Conservation (phyloP, 352 stramenopile genomes). For the Lagenidium giganteum region DNA sequence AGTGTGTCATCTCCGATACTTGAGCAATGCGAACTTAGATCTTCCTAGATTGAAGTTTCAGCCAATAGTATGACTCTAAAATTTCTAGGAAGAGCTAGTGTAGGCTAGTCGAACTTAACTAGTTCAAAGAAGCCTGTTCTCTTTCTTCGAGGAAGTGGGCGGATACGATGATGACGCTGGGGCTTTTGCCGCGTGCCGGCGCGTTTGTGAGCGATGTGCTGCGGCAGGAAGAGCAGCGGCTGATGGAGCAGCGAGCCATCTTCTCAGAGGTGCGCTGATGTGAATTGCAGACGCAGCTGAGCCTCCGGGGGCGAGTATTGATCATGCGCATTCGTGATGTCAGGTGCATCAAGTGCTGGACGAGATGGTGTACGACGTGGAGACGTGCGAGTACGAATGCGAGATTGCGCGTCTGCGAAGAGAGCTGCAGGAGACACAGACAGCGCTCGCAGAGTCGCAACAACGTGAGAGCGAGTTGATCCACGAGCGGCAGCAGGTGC, state of each 20-base stretch:
- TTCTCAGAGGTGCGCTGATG: slow-evolving; percentile 31
- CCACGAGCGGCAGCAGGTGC: slow-evolving; percentile 54
- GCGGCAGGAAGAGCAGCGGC: slow-evolving; percentile 34
- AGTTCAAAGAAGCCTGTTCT: too few species aligned
- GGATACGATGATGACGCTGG: slow-evolving; percentile 2
- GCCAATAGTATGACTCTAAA: neutral
- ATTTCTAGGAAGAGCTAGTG: slow-evolving; percentile 12
- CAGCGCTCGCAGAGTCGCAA: slow-evolving; percentile 35
- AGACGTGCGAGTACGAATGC: slow-evolving; percentile 54
- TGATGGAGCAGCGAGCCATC: slow-evolving; percentile 32
- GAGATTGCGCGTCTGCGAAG: slow-evolving; percentile 29
- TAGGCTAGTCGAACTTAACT: too few species aligned
- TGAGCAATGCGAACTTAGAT: slow-evolving; percentile 4
- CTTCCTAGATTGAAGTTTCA: slow-evolving; percentile 8
- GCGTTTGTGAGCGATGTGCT: slow-evolving; percentile 28
- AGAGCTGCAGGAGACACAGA: slow-evolving; percentile 30
- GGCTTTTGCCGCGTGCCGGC: slow-evolving; percentile 32
- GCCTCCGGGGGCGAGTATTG: neutral
- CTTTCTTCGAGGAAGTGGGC: neutral
- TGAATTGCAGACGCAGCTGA: too few species aligned
- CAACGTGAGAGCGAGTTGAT: slow-evolving; percentile 57
- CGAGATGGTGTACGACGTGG: slow-evolving; percentile 84
- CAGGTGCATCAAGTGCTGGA: slow-evolving; percentile 64
- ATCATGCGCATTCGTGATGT: neutral
- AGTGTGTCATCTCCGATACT: slow-evolving; percentile 14